Percentiles rank a stretch among this genome's conserved stretches.
Conservation (phyloP, 495 filamentous ascomycete genomes). For the Podospora bellae-mahoneyi region DNA sequence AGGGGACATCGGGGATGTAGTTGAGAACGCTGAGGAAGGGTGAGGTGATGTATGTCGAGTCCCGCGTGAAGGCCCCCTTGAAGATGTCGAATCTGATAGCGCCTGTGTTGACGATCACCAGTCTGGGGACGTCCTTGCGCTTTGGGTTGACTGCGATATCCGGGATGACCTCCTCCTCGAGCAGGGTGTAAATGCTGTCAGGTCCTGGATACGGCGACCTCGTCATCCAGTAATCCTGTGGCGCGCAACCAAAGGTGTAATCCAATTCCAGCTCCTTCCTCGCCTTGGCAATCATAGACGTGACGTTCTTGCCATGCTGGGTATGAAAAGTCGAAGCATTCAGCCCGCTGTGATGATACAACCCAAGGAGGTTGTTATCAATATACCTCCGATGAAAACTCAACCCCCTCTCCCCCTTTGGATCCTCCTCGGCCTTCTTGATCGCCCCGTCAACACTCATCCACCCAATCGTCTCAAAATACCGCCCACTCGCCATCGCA, state of each 20-base stretch:
- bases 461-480: slow-evolving; percentile 97
- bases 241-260: slow-evolving; percentile 74
- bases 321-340: slow-evolving; percentile 72
- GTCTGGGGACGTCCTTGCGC: slow-evolving; percentile 46
- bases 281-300: slow-evolving; percentile 63
- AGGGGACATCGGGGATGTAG: slow-evolving; percentile 79
- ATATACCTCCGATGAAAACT: slow-evolving; percentile 80
- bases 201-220: slow-evolving; percentile 66
- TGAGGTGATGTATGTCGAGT: slow-evolving; percentile 79
- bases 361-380: slow-evolving; percentile 88
- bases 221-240: slow-evolving; percentile 74
- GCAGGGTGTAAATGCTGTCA: slow-evolving; percentile 74
- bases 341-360: slow-evolving; percentile 74
- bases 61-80: slow-evolving; percentile 80
- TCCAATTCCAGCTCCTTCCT: slow-evolving; percentile 72
- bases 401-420: slow-evolving; percentile 15
- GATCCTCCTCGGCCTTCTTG: slow-evolving; percentile 25
- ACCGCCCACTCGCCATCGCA: slow-evolving; percentile 85
- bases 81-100: slow-evolving; percentile 94
- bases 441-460: slow-evolving; percentile 76
- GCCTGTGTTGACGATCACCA: slow-evolving; percentile 83
- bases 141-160: slow-evolving; percentile 47
- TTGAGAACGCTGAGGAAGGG: slow-evolving; percentile 80
- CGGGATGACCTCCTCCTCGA: slow-evolving; percentile 70
- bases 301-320: slow-evolving; percentile 68